Conservation (phyloP, 2,329 filamentous ascomycete genomes). For the Penicillium sp. region DNA sequence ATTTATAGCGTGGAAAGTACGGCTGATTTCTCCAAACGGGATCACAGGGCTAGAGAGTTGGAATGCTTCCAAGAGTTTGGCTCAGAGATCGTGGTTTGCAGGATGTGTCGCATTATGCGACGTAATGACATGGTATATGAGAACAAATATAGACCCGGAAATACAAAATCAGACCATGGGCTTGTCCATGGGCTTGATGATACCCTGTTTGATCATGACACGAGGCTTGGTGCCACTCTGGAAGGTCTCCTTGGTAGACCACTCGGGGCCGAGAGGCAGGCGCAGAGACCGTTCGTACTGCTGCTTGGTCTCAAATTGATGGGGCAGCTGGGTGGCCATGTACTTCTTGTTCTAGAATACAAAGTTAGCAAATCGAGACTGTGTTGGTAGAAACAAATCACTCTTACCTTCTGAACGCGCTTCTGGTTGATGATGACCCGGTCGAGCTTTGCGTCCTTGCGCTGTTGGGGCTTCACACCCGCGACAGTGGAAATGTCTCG, state of each 20-base stretch:
- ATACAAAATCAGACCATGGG: constrained; percentile 56
- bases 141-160: constrained; percentile 2
- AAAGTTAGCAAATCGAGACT: constrained; percentile 11
- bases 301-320: constrained; percentile 81
- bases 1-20: not conserved
- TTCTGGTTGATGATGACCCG: constrained; percentile 93
- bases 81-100: not conserved
- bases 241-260: constrained; percentile 94
- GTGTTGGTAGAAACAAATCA: not conserved
- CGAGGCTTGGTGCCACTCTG: constrained; percentile 87
- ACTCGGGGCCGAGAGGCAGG: constrained; percentile 88
- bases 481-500: constrained; percentile 52
- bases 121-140: constrained; percentile 1
- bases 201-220: constrained; percentile 85
- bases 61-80: constrained; percentile 1
- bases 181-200: constrained; percentile 84
- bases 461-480: constrained; percentile 73
- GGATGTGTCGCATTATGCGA: constrained; percentile 2
- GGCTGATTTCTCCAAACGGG: not conserved
- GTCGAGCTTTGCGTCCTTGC: constrained; percentile 79
- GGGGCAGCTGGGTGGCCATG: constrained; percentile 78
- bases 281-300: constrained; percentile 90
- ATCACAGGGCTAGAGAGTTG: not conserved
- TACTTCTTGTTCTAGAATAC: constrained; percentile 74
- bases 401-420: constrained; percentile 75